Base-by-base conservation (phyloP, 768 basidiomycete species). In the Auricularia auricula-judae region DNA sequence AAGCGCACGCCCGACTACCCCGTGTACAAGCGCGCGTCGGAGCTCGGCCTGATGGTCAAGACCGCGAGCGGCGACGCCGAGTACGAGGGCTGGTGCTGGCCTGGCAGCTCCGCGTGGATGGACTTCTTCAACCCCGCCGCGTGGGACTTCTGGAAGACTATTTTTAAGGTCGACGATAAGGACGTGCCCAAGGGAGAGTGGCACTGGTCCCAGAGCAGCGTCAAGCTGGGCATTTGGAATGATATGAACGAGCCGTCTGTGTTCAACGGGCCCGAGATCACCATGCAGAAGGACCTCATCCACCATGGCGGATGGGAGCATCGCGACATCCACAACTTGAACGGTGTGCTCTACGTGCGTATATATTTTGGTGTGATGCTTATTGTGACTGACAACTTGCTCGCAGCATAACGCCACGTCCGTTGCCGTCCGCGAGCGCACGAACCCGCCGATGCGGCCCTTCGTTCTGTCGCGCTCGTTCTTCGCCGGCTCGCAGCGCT, bases 221-320 rank as follows among this genome's bases (percentile, higher is more conserved):
- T 87, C 36, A 83, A 85, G 68, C 82, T 98, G 14, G 88, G 87
- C 73, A 93, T 98, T 68, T 99, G 97, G 97, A 98, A 98, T 72
- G 97, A 99, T 72, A 99, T 99, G 97, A 98, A 98, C 69, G 97
- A 98, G 92, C 97, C 97, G 1, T 88, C 95, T 11, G 86, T 99
- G n/a, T 99, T 99, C 80, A 96, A 98, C 68, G 97, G 96, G 0
- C 97, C 97, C 4, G 97, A 99, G 73, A 98, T 99, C 70, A 86
- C 85, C 39, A 84, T 88, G 82, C 85, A 83, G 3, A 83, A 84
- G 68, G 88, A 89, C 65, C 83, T 82, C 59, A 80, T 97, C 53
- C 95, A 98, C 71, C 78, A 93, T 70, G 92, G 89, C 36, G 93
- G 93, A 33, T 99, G 97, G 97, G 97, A 99, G 72, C 94, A 99